Conservation (phyloP, 2,329 filamentous ascomycete genomes). For the Ceratocystis colombiana region DNA sequence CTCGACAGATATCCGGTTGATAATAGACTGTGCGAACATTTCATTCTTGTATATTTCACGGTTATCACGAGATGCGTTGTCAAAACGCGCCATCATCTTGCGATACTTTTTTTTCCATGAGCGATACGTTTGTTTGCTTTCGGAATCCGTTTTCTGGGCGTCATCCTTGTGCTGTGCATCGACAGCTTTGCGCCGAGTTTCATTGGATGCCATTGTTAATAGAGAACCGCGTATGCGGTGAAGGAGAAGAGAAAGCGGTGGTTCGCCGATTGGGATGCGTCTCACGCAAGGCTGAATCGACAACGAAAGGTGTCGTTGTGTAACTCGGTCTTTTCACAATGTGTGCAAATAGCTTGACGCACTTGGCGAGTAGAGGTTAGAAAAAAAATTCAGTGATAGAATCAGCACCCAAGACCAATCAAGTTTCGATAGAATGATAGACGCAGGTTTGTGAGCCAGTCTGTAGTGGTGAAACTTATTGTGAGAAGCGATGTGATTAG, state of each 20-base stretch:
- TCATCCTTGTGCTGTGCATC: constrained; percentile 18
- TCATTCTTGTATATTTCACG: constrained; percentile 74
- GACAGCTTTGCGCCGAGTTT: constrained; percentile 23
- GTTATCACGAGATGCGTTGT: constrained; percentile 66
- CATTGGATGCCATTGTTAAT: constrained; percentile 21
- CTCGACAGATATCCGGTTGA: constrained; percentile 75
- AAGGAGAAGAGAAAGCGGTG: background rate
- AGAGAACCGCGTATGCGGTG: background rate
- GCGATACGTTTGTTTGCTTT: constrained; percentile 48
- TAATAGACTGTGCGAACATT: constrained; percentile 67
- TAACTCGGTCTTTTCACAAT: background rate
- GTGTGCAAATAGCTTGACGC: background rate
- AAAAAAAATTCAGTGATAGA: background rate
- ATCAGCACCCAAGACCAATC: background rate
- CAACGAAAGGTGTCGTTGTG: background rate
- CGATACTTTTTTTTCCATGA: constrained; percentile 89
- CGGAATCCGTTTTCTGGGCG: constrained; percentile 37
- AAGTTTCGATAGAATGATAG: background rate
- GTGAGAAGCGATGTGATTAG: background rate
- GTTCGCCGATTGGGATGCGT: background rate
- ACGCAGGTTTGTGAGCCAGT: background rate
- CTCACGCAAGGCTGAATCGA: background rate
- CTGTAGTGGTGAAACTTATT: background rate
- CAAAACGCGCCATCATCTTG: constrained; percentile 74
- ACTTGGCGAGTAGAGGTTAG: background rate